These are phyloP conservation scores for Colletotrichum sp. DNA, from an alignment of 2,329 filamentous ascomycete species.

Conservation along the genomic window DNA sequence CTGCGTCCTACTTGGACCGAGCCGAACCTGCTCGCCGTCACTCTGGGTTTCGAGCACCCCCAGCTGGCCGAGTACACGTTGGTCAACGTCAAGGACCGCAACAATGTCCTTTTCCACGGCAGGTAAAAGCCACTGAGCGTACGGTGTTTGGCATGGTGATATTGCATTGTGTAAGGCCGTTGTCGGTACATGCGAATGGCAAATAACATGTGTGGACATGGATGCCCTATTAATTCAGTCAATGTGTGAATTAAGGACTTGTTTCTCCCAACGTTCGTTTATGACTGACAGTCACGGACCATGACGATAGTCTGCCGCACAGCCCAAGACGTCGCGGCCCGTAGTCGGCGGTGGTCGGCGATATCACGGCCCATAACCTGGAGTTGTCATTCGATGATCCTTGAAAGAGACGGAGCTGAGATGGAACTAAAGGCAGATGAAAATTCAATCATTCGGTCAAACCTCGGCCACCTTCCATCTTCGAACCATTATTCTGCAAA, in stretches of 20 bases:
- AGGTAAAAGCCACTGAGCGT: background rate
- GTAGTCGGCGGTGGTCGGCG: background rate
- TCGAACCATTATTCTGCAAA: background rate
- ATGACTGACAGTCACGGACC: background rate
- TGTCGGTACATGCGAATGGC: background rate
- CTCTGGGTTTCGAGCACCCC: constrained; percentile 2
- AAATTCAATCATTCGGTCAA: background rate
- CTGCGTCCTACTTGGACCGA: constrained; percentile 29
- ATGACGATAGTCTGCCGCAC: background rate
- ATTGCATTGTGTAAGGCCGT: background rate
- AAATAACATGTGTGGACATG: background rate
- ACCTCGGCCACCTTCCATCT: background rate
- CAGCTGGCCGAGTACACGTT: constrained; percentile 27
- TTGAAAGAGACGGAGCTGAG: background rate
- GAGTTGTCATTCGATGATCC: background rate
- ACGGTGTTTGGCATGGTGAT: background rate
- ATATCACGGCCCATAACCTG: background rate
- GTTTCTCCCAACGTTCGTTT: background rate
- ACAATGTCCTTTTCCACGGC: constrained; percentile 11
- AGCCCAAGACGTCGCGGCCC: background rate
- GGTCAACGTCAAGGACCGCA: constrained; percentile 25
- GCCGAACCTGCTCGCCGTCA: constrained; percentile 26
- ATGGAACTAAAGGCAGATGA: background rate
- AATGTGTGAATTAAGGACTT: background rate
- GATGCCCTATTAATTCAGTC: background rate